Evolutionary conservation across 371 early-diverging fungal species (phyloP), one percentile per base, ranked within the genome.

Genomic region (Rhizopus arrhizus): DNA sequence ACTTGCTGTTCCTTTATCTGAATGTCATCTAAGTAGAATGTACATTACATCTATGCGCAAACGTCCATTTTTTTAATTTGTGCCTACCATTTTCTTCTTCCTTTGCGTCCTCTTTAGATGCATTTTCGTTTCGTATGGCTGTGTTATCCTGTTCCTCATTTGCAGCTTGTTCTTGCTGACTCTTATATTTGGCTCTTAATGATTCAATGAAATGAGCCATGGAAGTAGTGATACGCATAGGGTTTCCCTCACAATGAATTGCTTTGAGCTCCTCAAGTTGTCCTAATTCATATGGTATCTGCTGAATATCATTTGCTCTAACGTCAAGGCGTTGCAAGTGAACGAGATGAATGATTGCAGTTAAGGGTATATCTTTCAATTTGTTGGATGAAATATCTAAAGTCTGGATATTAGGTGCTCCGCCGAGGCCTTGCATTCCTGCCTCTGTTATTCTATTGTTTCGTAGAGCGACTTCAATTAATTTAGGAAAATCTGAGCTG

Each of bases 331-430:
- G 78, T 43, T 82, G 62, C 10, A 68, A 54, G n/a, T 68, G 53
- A 38, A 77, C 47, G 5, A 80, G 67, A 5, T 81, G 46, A 5
- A 86, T 68, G 5, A 83, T 55, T 3, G 62, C 78, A 4, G 58
- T 57, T 7, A 48, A 10, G 3, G 90, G 90, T 5, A 93, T 62
- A 13, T 74, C 66, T 3, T 69, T 64, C 16, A 90, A 74, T 8
- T 62, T 68, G 52, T 91, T 91, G 50, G 85, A 83, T 7, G 86
- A 78, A 9, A 91, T 59, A 56, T 89, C 91, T 3, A 93, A 64
- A 3, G 81, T 85, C 48, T 85, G 78, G 10, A 93, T 66, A 28
- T 72, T 47, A 12, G 83, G 77, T 0, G 76, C 66, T 0, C 65
- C 63, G 10, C 58, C 32, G 2, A 76, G 42, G 5, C 77, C 57